phyloP scores from a whole-genome alignment of 257 asterid genomes.

The Nicotiana sylvestris region DNA sequence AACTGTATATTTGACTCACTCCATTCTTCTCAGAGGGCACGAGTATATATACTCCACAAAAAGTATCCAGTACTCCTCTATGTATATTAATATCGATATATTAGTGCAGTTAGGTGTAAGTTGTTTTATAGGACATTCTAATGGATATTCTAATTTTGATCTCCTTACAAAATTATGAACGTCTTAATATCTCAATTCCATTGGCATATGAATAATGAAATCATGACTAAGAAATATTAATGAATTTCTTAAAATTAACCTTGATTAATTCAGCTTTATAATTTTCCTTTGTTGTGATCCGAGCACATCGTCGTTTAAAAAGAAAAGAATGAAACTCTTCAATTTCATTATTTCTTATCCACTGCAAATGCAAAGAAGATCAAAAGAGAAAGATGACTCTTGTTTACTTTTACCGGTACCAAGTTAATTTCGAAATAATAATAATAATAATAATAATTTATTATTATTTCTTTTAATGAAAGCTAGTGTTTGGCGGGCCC shows the following conservation, averaged over 20 bases:
- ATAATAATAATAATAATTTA: no score
- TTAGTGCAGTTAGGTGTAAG: not conserved
- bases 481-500: not conserved
- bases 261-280: no score
- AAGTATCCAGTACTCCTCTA: no score
- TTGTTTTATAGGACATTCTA: not conserved
- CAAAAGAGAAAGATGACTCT: not conserved
- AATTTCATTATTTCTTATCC: not conserved
- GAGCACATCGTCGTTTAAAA: not conserved
- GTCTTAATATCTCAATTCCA: not conserved
- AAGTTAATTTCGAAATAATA: no score
- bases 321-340: not conserved
- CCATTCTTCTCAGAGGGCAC: no score
- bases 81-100: slow-evolving; percentile 19
- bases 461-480: no score
- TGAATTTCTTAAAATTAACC: no score
- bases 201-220: not conserved
- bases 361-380: no score
- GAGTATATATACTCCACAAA: not conserved
- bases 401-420: no score
- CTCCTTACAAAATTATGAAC: not conserved
- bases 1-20: no score
- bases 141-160: slow-evolving; percentile 8
- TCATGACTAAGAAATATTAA: not conserved
- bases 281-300: no score